phyloP scores from a whole-genome alignment of 2,329 filamentous ascomycete species.

The Westerdykella aurantiaca region DNA sequence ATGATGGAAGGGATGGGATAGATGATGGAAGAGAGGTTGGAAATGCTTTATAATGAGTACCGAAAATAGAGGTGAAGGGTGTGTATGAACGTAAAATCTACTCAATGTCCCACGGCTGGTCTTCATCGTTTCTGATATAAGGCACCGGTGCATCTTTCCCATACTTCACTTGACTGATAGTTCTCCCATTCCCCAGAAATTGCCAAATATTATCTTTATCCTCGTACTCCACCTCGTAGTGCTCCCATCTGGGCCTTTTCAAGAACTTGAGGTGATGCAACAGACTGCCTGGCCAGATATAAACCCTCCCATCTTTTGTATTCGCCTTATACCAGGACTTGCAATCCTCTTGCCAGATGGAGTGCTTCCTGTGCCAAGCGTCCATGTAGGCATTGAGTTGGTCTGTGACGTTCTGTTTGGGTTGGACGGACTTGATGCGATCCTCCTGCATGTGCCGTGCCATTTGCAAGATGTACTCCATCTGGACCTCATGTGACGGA shows the following conservation, averaged over 20 bases:
- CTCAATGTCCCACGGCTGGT: conserved; percentile 2
- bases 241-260: conserved; percentile 32
- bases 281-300: no score
- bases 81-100: not conserved
- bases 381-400: conserved; percentile 6
- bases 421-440: conserved; percentile 2
- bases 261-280: conserved; percentile 7
- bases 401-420: conserved; percentile 1
- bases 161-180: conserved; percentile 1
- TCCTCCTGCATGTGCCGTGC: conserved; percentile 4
- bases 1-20: no score
- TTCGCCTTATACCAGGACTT: conserved; percentile 6
- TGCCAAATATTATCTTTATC: not conserved
- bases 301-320: conserved; percentile 6
- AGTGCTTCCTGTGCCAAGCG: conserved; percentile 2
- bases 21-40: no score
- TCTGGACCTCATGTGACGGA: conserved; percentile 2
- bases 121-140: conserved; percentile 4
- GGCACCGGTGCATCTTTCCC: conserved; percentile 4
- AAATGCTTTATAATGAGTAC: no score
- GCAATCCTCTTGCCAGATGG: conserved; percentile 6
- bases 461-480: conserved; percentile 6
- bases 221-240: conserved; percentile 32
- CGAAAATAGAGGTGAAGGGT: no score
- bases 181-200: no score